phyloP scores from a whole-genome alignment of 495 filamentous ascomycete species.

The Usnea hakonensis region DNA sequence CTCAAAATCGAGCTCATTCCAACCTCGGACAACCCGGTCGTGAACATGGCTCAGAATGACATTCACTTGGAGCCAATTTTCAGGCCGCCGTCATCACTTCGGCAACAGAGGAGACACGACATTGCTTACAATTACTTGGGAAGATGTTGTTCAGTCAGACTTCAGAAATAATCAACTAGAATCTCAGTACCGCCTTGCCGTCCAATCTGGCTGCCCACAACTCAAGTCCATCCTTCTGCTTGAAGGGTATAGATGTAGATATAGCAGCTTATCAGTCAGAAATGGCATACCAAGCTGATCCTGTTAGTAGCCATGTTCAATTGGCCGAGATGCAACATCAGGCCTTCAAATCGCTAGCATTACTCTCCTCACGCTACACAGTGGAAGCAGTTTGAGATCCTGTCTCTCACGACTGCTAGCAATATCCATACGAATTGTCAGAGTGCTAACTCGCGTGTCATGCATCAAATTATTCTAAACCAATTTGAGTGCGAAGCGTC shows the following conservation, averaged over 20 bases:
- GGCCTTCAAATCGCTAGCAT: constrained; percentile 51
- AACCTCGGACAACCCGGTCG: constrained; percentile 55
- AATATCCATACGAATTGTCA: not conserved
- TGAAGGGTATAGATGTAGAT: constrained; percentile 56
- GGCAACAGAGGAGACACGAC: constrained; percentile 53
- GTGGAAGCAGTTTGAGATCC: not conserved
- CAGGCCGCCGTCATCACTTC: constrained; percentile 51
- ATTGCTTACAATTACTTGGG: constrained; percentile 48
- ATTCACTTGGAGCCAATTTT: constrained; percentile 61
- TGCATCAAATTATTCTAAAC: too few species aligned
- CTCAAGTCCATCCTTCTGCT: constrained; percentile 45
- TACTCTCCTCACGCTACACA: constrained; percentile 51
- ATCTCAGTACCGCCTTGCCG: constrained; percentile 47
- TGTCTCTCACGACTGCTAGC: not conserved
- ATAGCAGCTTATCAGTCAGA: constrained; percentile 58
- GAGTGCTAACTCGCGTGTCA: too few species aligned
- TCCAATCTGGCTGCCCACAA: constrained; percentile 53
- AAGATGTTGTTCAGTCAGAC: constrained; percentile 50
- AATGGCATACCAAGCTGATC: constrained; percentile 46
- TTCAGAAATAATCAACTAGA: constrained; percentile 51
- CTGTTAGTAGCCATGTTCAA: constrained; percentile 49
- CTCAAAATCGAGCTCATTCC: constrained; percentile 53
- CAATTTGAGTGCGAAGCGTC: too few species aligned
- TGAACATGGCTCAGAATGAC: constrained; percentile 31
- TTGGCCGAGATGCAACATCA: constrained; percentile 56